phyloP scores from a whole-genome alignment of 2,329 filamentous ascomycete species.

The Zasmidium cellare region DNA sequence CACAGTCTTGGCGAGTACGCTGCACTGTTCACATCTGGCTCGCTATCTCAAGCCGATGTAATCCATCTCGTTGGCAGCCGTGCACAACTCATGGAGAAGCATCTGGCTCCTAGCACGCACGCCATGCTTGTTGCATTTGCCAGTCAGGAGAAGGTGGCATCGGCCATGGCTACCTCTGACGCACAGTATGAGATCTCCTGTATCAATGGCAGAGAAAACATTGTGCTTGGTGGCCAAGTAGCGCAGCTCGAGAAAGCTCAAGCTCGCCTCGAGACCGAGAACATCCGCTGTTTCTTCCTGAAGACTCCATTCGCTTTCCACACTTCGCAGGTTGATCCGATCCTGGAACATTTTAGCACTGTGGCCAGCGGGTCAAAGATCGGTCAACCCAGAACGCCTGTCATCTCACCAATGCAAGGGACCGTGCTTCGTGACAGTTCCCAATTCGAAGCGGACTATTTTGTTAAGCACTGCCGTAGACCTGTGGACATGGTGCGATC shows the following conservation, averaged over 20 bases:
- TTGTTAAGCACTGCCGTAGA: slow-evolving; percentile 15
- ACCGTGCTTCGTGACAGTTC: slow-evolving; percentile 9
- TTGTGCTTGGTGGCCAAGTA: too few relatives aligned
- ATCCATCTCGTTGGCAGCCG: slow-evolving; percentile 38
- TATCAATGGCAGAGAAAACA: too few relatives aligned
- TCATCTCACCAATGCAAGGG: slow-evolving; percentile 27
- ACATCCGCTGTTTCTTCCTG: too few relatives aligned
- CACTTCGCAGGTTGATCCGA: slow-evolving; percentile 25
- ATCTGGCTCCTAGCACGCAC: slow-evolving; percentile 12
- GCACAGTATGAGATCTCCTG: too few relatives aligned
- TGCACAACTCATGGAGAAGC: slow-evolving; percentile 24
- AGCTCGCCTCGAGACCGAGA: too few relatives aligned
- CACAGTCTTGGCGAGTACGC: slow-evolving; percentile 42
- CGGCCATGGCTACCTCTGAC: too few relatives aligned
- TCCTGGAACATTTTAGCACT: slow-evolving; percentile 17
- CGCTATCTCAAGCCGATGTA: slow-evolving; percentile 33
- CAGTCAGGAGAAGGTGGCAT: too few relatives aligned
- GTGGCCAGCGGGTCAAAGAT: slow-evolving; percentile 13
- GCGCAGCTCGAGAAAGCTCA: too few relatives aligned
- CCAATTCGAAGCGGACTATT: slow-evolving; percentile 15
- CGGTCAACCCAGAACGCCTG: slow-evolving; percentile 23
- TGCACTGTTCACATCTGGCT: slow-evolving; percentile 36
- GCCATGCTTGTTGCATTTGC: slow-evolving; percentile 21
- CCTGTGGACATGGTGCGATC: slow-evolving; percentile 18
- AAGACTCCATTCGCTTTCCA: slow-evolving; percentile 33